Percentiles rank a stretch among this genome's conserved stretches.
Conservation (phyloP, 768 basidiomycete species). For the Coprinopsis cinerea region DNA sequence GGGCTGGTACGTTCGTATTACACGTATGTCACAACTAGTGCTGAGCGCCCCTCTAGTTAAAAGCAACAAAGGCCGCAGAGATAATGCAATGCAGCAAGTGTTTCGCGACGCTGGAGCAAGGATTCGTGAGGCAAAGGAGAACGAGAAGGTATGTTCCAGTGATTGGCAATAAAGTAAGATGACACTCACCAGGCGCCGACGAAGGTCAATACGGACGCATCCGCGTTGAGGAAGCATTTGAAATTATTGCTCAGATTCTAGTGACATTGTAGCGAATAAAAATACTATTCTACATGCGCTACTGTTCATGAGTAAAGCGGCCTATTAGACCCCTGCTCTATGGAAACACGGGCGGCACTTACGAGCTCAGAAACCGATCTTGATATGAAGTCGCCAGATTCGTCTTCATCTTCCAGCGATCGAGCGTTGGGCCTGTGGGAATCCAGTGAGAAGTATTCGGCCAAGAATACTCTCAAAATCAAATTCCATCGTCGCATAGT, state of each 20-base stretch:
- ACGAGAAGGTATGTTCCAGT: constrained; percentile 25
- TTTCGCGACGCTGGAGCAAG: constrained; percentile 28
- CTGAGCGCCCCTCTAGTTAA: too few species aligned
- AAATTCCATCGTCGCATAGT: constrained; percentile 90
- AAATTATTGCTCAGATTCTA: constrained; percentile 22
- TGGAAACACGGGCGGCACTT: background rate
- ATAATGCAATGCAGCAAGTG: constrained; percentile 23
- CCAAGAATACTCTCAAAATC: constrained; percentile 78
- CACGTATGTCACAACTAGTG: too few species aligned
- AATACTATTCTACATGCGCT: too few species aligned
- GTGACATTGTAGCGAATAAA: background rate
- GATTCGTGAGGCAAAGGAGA: constrained; percentile 28
- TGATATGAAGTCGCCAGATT: background rate
- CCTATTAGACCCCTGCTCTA: background rate
- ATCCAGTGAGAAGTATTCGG: constrained; percentile 78
- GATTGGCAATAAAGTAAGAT: too few species aligned
- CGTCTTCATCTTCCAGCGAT: background rate
- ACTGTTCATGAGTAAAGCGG: too few species aligned
- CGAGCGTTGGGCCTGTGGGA: constrained; percentile 30
- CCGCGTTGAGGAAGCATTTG: constrained; percentile 28
- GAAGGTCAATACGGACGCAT: constrained; percentile 30
- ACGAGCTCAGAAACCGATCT: constrained; percentile 11
- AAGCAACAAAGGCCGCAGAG: constrained; percentile 24
- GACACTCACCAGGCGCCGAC: background rate
- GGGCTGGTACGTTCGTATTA: constrained; percentile 26